Evolutionary conservation across 768 basidiomycete species (phyloP).

Genomic region (Termitomyces sp.): DNA sequence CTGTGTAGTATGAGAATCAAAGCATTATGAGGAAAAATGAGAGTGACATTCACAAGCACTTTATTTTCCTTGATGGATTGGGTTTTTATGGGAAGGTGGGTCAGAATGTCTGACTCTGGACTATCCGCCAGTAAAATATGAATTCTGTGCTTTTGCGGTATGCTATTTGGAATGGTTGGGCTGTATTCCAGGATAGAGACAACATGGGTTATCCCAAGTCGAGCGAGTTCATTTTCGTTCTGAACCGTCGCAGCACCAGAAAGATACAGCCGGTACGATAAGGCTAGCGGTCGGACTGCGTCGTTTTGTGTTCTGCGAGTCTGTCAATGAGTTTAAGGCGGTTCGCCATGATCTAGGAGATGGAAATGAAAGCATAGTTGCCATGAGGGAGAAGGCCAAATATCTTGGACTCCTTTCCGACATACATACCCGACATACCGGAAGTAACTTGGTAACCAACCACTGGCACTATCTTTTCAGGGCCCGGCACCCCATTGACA

Average conservation of each 20-base stretch:
- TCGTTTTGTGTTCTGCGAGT: slow-evolving; percentile 12
- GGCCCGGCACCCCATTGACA: too few species aligned
- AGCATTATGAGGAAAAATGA: background rate
- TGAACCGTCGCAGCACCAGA: slow-evolving; percentile 58
- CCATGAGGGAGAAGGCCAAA: background rate
- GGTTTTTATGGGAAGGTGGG: slow-evolving; percentile 32
- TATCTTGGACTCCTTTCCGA: too few species aligned
- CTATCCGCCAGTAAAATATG: slow-evolving; percentile 42
- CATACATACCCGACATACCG: too few species aligned
- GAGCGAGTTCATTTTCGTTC: slow-evolving; percentile 40
- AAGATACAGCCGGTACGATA: slow-evolving; percentile 55
- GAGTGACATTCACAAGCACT: slow-evolving; percentile 29
- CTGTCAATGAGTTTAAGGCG: slow-evolving; percentile 7
- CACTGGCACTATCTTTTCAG: too few species aligned
- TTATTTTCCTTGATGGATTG: slow-evolving; percentile 35
- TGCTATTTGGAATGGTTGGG: slow-evolving; percentile 40
- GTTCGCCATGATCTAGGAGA: slow-evolving; percentile 26
- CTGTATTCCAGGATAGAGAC: slow-evolving; percentile 58
- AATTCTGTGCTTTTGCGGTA: slow-evolving; percentile 39
- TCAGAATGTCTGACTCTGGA: slow-evolving; percentile 26
- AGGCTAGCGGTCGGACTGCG: slow-evolving; percentile 27
- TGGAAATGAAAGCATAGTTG: slow-evolving; percentile 31
- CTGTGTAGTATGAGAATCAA: slow-evolving; percentile 28
- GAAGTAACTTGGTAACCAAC: too few species aligned
- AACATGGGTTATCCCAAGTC: slow-evolving; percentile 71